Base-by-base conservation (phyloP, 2,329 filamentous ascomycete species). In the Penicillium olsonii region DNA sequence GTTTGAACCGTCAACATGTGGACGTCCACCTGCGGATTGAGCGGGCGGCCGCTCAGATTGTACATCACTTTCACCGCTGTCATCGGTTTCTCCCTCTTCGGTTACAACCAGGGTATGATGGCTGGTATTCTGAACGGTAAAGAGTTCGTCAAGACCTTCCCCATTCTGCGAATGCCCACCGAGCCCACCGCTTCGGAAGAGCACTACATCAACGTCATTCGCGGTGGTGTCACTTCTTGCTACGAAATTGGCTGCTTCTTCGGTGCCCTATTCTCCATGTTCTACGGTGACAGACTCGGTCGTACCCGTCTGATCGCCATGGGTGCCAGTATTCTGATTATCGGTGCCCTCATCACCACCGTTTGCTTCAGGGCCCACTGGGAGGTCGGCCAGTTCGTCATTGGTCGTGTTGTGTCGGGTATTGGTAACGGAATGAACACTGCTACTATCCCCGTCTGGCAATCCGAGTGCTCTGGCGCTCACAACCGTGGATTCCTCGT, bases 161-260 rank as follows among this genome's bases (percentile, higher is more conserved):
- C 48, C 3, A 49, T 56, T 20, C 56, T 56, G 15, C 11, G 12
- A 15, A 43, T 45, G 29, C 38, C 46, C 22, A 22, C 40, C 0
- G 60, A 74, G 38, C 56, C 71, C 4, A 73, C 68, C 19, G 72
- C 31, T 2, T 24, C 34, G 12, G 5, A 50, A 40, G 17, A 18
- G 8, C 18, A 40, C 7, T 54, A 60, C 34, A 44, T 60, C 45
- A 45, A 72, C 11, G 75, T 71, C 29, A 72, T 75, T 68, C 72
- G 75, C 57, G 75, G 74, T 27, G 75, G 75, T 50, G 72, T 78
- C 12, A 76, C 74, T 5, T 73, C 76, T 10, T 77, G 77, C 48
- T 80, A 78, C 56, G 75, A 78, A 46, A 69, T 78, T 37, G 77
- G 76, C 6, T 65, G 62, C 40, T 56, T 66, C 45, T 55, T 58